Percentiles rank a stretch among this genome's conserved stretches.
Conservation (phyloP, 306 rosid genomes). For the Aeschynomene evenia region DNA sequence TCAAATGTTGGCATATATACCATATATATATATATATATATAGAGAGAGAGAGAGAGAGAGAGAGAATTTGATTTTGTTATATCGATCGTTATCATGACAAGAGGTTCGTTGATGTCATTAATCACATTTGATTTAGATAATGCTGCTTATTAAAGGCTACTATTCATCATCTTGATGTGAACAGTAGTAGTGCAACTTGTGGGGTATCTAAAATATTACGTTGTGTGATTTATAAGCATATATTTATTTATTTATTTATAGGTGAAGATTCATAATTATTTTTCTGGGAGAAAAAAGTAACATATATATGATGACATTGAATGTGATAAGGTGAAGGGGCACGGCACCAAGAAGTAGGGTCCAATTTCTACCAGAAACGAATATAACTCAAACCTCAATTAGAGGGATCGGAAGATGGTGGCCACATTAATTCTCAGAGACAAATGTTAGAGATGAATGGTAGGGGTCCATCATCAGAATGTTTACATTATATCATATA, state of each 20-base stretch:
- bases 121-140: conserved; percentile 7
- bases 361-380: conserved; percentile 30
- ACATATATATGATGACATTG: too few relatives aligned
- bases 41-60: too few relatives aligned
- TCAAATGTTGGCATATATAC: neutral
- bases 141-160: neutral
- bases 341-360: conserved; percentile 28
- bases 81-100: neutral
- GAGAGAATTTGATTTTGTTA: neutral
- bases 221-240: neutral
- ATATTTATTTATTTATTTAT: too few relatives aligned
- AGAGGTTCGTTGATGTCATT: neutral
- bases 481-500: conserved; percentile 31
- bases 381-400: conserved; percentile 17
- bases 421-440: conserved; percentile 28
- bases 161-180: neutral
- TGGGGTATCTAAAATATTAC: neutral
- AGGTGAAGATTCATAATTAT: neutral
- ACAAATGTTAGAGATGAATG: conserved; percentile 35
- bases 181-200: neutral
- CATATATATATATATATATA: too few relatives aligned
- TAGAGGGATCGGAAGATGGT: neutral
- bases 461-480: conserved; percentile 34
- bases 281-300: neutral
- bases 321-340: too few relatives aligned